Percentiles rank a stretch among this genome's conserved stretches.
These are phyloP conservation scores for Diplogelasinospora grovesii DNA, from an alignment of 495 filamentous ascomycete species.

Conservation along the genomic window DNA sequence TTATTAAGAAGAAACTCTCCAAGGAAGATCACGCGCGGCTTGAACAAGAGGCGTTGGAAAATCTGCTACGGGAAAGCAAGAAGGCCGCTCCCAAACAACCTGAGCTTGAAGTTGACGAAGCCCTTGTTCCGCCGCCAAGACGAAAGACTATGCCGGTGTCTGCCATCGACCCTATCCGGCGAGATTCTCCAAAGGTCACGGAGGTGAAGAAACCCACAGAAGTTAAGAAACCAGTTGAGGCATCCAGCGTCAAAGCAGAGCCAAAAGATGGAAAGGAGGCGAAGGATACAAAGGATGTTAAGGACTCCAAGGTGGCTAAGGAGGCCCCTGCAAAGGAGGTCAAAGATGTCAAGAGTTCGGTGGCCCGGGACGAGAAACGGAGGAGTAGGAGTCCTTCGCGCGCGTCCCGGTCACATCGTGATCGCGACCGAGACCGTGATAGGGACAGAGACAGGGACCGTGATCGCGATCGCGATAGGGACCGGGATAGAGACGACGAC, in stretches of 20 bases:
- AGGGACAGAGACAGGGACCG: constrained; percentile 27
- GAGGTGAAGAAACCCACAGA: constrained; percentile 34
- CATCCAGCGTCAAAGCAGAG: constrained; percentile 16
- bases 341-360: constrained; percentile 16
- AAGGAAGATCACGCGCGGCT: constrained; percentile 49
- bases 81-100: constrained; percentile 35
- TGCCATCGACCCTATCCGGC: constrained; percentile 48
- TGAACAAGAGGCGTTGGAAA: constrained; percentile 47
- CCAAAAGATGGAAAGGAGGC: constrained; percentile 16
- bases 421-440: constrained; percentile 24
- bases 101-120: constrained; percentile 47
- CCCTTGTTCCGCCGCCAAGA: constrained; percentile 47
- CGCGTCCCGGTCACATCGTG: constrained; percentile 23
- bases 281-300: constrained; percentile 18
- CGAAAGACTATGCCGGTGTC: constrained; percentile 44
- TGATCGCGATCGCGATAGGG: constrained; percentile 22
- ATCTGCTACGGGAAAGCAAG: constrained; percentile 50
- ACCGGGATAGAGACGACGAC: constrained; percentile 18
- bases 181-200: constrained; percentile 34
- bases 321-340: constrained; percentile 10
- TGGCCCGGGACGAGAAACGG: constrained; percentile 23
- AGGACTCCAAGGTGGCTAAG: constrained; percentile 19
- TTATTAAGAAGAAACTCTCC: constrained; percentile 42
- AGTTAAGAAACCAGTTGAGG: too few species aligned
- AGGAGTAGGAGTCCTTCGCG: constrained; percentile 29